A percentile compares a stretch with the other conserved stretches of the same genome.
These are phyloP conservation scores for Yamadazyma scolyti DNA, from an alignment of 805 yeast species.

Conservation along the genomic window DNA sequence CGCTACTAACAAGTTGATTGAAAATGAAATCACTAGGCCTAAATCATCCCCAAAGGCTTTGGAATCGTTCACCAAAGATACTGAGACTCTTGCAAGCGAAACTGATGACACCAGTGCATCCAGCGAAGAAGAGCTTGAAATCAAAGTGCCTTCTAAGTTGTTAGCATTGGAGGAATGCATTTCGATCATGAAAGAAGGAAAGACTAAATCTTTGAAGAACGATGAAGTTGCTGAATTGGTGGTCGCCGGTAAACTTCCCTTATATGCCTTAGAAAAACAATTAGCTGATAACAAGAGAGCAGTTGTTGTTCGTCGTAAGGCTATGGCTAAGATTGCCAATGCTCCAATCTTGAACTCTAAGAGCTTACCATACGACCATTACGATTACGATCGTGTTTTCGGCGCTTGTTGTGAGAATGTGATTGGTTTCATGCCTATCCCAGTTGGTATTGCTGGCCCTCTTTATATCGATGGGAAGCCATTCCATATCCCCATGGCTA, in stretches of 20 bases:
- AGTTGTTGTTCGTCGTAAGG: conserved; percentile 86
- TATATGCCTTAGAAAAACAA: conserved; percentile 92
- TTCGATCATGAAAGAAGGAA: conserved; percentile 64
- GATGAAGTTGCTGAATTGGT: conserved; percentile 74
- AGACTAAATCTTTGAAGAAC: conserved; percentile 60
- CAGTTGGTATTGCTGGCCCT: conserved; percentile 98
- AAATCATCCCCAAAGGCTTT: conserved; percentile 8
- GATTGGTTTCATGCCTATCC: conserved; percentile 93
- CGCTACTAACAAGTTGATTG: conserved; percentile 38
- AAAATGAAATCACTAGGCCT: conserved; percentile 34
- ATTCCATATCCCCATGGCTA: conserved; percentile 96
- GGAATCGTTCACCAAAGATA: conserved; percentile 4
- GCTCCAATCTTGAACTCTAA: conserved; percentile 74
- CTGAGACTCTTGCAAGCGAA: conserved; percentile 4
- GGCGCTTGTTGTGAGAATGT: conserved; percentile 99
- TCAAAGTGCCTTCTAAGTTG: conserved; percentile 16
- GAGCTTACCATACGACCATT: conserved; percentile 73
- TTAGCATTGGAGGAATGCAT: conserved; percentile 64
- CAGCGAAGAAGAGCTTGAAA: conserved; percentile 24
- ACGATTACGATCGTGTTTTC: conserved; percentile 92
- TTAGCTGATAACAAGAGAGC: conserved; percentile 88
- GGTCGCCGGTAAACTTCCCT: conserved; percentile 73
- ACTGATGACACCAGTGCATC: conserved; percentile 18
- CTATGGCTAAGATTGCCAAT: conserved; percentile 79
- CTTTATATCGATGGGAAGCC: conserved; percentile 84